Conservation (phyloP, 768 basidiomycete genomes). For the Coprinopsis cinerea region DNA sequence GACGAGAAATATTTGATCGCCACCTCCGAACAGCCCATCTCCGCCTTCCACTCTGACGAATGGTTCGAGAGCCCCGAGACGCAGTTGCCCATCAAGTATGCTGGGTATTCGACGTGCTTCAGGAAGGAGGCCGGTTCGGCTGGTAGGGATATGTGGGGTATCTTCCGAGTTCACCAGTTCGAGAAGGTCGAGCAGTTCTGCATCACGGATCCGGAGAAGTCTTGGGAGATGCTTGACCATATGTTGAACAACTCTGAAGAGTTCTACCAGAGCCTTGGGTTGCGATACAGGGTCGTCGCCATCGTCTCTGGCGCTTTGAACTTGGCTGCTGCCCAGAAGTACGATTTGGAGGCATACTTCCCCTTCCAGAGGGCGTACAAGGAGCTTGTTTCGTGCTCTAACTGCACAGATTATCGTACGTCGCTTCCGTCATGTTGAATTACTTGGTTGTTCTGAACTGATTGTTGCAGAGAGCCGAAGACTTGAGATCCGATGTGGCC, state of each 20-base stretch:
- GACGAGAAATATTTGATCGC: constrained; percentile 99
- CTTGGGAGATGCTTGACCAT: constrained; percentile 87
- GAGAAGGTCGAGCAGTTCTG: constrained; percentile 99
- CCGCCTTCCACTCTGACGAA: constrained; percentile 91
- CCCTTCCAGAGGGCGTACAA: constrained; percentile 96
- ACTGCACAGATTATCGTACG: constrained; percentile 99
- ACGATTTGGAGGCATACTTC: constrained; percentile 98
- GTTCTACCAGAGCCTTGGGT: constrained; percentile 92
- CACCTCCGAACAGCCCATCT: constrained; percentile 98
- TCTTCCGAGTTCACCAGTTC: constrained; percentile 99
- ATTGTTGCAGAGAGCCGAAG: constrained; percentile 72
- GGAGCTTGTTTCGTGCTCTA: constrained; percentile 96
- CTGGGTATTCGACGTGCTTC: constrained; percentile 93
- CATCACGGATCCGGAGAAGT: constrained; percentile 90
- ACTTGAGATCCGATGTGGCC: constrained; percentile 88
- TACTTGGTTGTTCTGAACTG: neutral
- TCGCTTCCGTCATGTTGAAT: constrained; percentile 12
- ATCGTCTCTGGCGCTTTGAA: constrained; percentile 98
- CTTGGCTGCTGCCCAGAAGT: constrained; percentile 95
- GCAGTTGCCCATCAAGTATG: constrained; percentile 89
- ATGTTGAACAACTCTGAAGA: constrained; percentile 90
- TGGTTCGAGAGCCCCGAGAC: constrained; percentile 94
- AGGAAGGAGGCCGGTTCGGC: constrained; percentile 98
- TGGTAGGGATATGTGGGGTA: constrained; percentile 98
- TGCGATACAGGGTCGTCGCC: constrained; percentile 88